These are phyloP conservation scores for Tulasnella sp. DNA, from an alignment of 768 basidiomycete species.

Conservation along the genomic window DNA sequence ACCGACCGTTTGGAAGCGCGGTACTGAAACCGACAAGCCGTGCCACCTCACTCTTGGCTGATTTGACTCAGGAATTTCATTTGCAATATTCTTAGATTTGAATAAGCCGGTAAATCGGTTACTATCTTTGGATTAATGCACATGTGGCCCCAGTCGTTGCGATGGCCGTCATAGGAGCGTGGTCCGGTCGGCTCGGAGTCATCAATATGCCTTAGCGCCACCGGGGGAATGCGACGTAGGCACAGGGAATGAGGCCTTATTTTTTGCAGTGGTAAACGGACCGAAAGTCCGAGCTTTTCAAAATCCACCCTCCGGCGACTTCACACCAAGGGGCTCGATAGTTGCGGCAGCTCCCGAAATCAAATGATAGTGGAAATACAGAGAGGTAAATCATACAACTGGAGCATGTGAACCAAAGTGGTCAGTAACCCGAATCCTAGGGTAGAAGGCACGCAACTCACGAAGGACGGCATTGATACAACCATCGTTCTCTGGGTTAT, in stretches of 20 bases:
- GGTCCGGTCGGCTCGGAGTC: constrained; percentile 1
- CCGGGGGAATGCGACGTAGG: background rate
- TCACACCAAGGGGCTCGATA: background rate
- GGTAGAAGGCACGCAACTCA: constrained; percentile 41
- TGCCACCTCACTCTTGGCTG: background rate
- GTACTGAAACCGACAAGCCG: background rate
- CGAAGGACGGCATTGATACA: constrained; percentile 93
- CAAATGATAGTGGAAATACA: background rate
- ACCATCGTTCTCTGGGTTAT: constrained; percentile 73
- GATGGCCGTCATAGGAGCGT: background rate
- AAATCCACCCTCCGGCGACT: background rate
- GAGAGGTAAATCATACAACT: background rate
- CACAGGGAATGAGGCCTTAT: background rate
- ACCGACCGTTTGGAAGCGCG: background rate
- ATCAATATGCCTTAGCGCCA: background rate
- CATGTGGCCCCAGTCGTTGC: background rate
- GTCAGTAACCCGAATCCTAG: background rate
- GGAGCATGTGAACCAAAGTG: background rate
- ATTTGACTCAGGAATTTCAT: background rate
- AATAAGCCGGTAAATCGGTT: background rate
- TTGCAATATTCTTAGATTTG: background rate
- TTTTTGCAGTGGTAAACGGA: background rate
- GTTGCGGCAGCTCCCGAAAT: background rate
- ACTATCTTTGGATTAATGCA: background rate
- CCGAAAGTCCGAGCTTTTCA: background rate